Base-by-base conservation (phyloP, 768 basidiomycete genomes). In the Amanita subjunquillea region DNA sequence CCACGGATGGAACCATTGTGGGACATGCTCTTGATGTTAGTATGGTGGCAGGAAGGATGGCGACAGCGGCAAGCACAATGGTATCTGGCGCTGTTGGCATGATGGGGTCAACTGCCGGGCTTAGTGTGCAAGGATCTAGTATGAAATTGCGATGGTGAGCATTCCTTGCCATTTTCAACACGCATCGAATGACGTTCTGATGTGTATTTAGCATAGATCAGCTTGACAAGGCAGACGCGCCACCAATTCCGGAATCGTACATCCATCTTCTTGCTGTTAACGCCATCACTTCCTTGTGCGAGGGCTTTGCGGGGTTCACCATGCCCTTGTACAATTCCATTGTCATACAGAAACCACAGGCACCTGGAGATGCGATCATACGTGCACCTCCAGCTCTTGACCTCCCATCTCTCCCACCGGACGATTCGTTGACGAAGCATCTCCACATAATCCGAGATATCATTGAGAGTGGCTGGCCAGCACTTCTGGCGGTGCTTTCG, bases 121-220 rank as follows among this genome's bases (percentile, higher is more conserved):
- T 92, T 57, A 91, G 87, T 57, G 61, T 86, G 15, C 83, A 85
- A 46, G 72, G 74, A 0, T 86, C 87, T 3, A 75, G 83, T 0
- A 90, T 95, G 86, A 95, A 93, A 63, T 64, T 96, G 23, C 91
- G 93, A 65, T 92, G 94, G 93, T 93, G 55, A 40, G 82, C 70
- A 3, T 20, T 9, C 39, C 15, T 27, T 13, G 20, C 15, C 30
- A 38, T 32, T 30, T 22, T n/a, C 43, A 39, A 6, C 32, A 6
- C 53, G 30, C n/a, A 36, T 22, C 34, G 48, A 15, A 9, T 7
- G 7, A 47, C 47, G 56, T 58, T 48, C 48, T 30, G 3, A 40
- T 25, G 3, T 34, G 49, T 15, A 20, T 37, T 4, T 60, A 96
- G 94, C 63, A 97, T 99, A 59, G 95, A 99, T 64, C 95, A 97